Conservation (phyloP, 202 grass and related monocot species). For the Schoenoplectus tabernaemontani region DNA sequence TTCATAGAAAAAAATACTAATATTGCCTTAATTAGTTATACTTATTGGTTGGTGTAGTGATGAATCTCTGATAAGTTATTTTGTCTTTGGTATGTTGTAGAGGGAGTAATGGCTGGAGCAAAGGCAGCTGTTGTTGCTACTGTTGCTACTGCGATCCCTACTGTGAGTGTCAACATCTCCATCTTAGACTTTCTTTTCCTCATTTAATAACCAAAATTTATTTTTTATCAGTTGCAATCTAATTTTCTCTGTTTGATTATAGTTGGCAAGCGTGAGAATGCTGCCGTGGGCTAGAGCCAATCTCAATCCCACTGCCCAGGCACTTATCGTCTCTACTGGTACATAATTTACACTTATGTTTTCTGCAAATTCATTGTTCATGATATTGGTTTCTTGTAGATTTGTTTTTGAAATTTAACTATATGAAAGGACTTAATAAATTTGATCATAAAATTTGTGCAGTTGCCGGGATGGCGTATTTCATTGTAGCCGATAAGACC, state of each 20-base stretch:
- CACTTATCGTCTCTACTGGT: conserved; percentile 58
- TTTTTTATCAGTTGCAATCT: neutral
- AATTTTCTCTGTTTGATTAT: conserved; percentile 4
- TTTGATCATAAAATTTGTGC: neutral
- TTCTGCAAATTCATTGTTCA: neutral
- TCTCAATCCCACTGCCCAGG: conserved; percentile 57
- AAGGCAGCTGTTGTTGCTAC: conserved; percentile 51
- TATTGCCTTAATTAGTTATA: neutral
- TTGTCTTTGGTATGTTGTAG: conserved; percentile 25
- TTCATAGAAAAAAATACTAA: neutral
- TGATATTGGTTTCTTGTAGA: neutral
- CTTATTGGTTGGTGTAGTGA: neutral
- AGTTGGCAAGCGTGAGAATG: conserved; percentile 56
- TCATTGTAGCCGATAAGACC: conserved; percentile 63
- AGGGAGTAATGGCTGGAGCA: conserved; percentile 46
- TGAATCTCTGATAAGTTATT: neutral
- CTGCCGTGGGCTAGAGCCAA: conserved; percentile 53
- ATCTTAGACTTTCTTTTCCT: neutral
- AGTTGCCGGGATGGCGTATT: conserved; percentile 62
- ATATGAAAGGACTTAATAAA: neutral
- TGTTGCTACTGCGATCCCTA: conserved; percentile 45
- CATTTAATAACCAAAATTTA: neutral
- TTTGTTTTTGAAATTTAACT: neutral
- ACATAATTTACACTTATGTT: neutral
- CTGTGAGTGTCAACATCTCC: conserved; percentile 17